Base-by-base conservation (phyloP, 1,284 basidiomycete species). In the Ganoderma lingzhi region DNA sequence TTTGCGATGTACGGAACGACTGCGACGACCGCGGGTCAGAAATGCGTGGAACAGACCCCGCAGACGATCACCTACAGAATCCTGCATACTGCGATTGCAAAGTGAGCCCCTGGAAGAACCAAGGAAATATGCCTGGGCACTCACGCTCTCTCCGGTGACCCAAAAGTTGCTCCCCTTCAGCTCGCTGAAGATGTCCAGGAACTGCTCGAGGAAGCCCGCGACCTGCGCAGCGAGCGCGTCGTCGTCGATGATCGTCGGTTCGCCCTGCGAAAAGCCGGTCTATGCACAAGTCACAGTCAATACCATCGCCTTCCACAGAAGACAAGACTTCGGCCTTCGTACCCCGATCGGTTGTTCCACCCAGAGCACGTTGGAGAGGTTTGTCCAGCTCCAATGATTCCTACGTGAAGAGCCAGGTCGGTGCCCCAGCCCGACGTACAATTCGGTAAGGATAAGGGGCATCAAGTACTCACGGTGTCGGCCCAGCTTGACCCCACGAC, bases 401-500 rank as follows among this genome's bases (percentile, higher is more conserved):
- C 79, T 80, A 5, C 6, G 12, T 45, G 45, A 23, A 3, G 23
- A 23, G 23, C 1, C 23, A 23, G 23, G 23, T 23, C 23, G 1
- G 23, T 23, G 23, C 1, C 23, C 23, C 23, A 1, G 23, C 23
- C 23, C 1, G 23, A 1, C 23, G 23, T 23, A 23, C 23, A 23
- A 23, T 23, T 23, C 23, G 23, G 23, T 23, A 23, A 23, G 23
- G 23, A 23, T 23, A 23, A 23, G 23, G 23, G 0, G 23, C 23
- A 23, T 23, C 23, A 23, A 23, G 23, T 23, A 72, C 80, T 60
- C 71, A 83, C 82, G 81, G 82, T 4, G 84, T 86, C n/a, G 86
- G 86, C 68, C 79, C 82, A 1, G 86, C 73, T 75, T 88, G 87
- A 42, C 87, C 87, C 86, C 86, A 88, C 15, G 84, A 85, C 86